Percentiles rank a stretch among this genome's conserved stretches.
Conservation (phyloP, 106 monocot genomes). For the Agapanthus africanus region DNA sequence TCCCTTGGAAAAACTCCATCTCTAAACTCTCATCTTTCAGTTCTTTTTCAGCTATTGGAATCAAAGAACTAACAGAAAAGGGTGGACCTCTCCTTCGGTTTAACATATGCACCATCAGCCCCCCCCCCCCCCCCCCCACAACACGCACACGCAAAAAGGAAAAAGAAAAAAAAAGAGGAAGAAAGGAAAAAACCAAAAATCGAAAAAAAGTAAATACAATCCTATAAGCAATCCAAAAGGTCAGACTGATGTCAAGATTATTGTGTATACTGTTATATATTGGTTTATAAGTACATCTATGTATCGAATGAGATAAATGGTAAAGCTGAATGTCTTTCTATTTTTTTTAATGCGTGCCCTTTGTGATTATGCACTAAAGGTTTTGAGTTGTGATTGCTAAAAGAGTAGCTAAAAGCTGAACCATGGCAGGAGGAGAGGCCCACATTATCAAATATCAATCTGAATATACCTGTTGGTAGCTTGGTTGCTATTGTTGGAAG, state of each 20-base stretch:
- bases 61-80: no score
- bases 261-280: background rate
- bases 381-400: background rate
- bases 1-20: no score
- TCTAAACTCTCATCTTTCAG: no score
- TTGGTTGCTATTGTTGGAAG: constrained; percentile 93
- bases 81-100: no score
- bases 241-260: background rate
- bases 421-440: constrained; percentile 84
- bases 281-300: background rate
- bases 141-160: no score
- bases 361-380: background rate
- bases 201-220: no score
- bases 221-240: background rate
- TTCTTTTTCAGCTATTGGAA: no score
- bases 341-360: background rate
- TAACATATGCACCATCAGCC: no score
- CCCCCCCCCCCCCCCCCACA: no score
- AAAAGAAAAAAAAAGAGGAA: no score
- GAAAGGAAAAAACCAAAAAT: no score
- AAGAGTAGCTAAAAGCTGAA: no score
- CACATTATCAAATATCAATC: constrained; percentile 79
- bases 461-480: constrained; percentile 87
- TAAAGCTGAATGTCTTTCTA: constrained; percentile 1
- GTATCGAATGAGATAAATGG: background rate